Evolutionary conservation across 2,329 filamentous ascomycete genomes (phyloP), one percentile per base, ranked within the genome.

Genomic region (Myriosclerotinia duriaeana): DNA sequence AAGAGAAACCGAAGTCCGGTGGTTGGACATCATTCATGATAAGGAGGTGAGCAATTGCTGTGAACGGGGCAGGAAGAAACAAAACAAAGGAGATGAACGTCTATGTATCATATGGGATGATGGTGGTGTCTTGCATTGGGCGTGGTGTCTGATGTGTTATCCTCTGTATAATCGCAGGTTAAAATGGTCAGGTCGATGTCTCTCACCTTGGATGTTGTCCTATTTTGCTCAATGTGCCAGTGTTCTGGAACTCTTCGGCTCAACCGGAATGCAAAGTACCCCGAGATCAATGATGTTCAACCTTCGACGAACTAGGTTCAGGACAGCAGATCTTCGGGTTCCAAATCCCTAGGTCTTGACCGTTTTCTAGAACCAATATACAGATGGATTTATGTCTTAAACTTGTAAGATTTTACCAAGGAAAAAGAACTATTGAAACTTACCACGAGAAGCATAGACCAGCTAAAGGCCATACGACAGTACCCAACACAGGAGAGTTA

Each of bases 11-110:
- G 30, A 71, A 71, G 54, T 64, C 69, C 42, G 66, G 70, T 34
- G 68, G 72, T 11, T 74, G 72, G 72, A 72, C 71, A 42, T 73
- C 72, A 15, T 74, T 72, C 50, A 71, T 74, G 60, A 70, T 70
- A 44, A 69, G 70, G 56, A 65, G 68, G 42, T 72, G 59, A 69
- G 46, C 22, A 34, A 50, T 53, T 53, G 53, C 36, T 62, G 40
- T 36, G n/a, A 36, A 59, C 62, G 40, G 50, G 61, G 53, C 20
- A 52, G 53, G 26, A 58, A 65, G 64, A 34, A 61, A 60, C 26
- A 34, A 46, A 36, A 26, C 14, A 66, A 53, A 48, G 17, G 58
- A 54, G 64, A 66, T 67, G 67, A 70, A 55, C 26, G 20, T 53
- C 40, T 38, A 59, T 73, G 71, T 74, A 74, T 68, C 64, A 72